Percentiles rank a stretch among this genome's conserved stretches.
phyloP scores from a whole-genome alignment of 2,329 filamentous ascomycete genomes.

The Pseudopithomyces maydicus region DNA sequence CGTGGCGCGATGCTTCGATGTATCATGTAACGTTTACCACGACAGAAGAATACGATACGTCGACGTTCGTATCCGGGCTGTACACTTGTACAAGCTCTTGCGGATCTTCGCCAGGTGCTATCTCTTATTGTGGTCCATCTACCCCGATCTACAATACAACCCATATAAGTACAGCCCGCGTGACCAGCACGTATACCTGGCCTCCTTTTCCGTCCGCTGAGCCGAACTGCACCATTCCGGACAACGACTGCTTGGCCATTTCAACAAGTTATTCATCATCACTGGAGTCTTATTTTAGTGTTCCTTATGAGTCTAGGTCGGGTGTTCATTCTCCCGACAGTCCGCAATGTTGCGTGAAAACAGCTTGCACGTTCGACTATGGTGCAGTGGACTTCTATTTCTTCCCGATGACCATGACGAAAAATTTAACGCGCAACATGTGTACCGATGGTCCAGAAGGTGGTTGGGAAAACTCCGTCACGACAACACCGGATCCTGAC shows the following conservation, averaged over 20 bases:
- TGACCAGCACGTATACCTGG: neutral
- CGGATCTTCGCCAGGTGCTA: conserved; percentile 7
- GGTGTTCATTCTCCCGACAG: neutral
- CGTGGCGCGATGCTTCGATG: neutral
- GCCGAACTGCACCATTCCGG: conserved; percentile 21
- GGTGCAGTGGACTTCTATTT: conserved; percentile 19
- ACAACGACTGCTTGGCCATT: conserved; percentile 16
- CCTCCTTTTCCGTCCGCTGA: conserved; percentile 6
- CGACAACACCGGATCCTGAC: conserved; percentile 11
- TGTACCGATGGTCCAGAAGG: conserved; percentile 16
- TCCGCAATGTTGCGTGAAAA: conserved; percentile 19
- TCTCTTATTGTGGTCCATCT: conserved; percentile 18
- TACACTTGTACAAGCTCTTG: conserved; percentile 20
- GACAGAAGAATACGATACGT: conserved; percentile 9
- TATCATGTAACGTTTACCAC: neutral
- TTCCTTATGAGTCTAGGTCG: neutral
- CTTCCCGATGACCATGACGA: conserved; percentile 15
- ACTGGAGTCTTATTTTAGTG: conserved; percentile 7
- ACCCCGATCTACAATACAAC: conserved; percentile 12
- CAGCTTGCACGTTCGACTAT: conserved; percentile 19
- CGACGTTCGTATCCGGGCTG: conserved; percentile 1
- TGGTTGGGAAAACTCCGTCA: conserved; percentile 7
- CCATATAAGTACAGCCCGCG: neutral
- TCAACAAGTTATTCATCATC: conserved; percentile 14
- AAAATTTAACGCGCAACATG: conserved; percentile 15